Evolutionary conservation across 768 basidiomycete species (phyloP), one percentile per base, ranked within the genome.

Genomic region (Boletus subcaerulescens): DNA sequence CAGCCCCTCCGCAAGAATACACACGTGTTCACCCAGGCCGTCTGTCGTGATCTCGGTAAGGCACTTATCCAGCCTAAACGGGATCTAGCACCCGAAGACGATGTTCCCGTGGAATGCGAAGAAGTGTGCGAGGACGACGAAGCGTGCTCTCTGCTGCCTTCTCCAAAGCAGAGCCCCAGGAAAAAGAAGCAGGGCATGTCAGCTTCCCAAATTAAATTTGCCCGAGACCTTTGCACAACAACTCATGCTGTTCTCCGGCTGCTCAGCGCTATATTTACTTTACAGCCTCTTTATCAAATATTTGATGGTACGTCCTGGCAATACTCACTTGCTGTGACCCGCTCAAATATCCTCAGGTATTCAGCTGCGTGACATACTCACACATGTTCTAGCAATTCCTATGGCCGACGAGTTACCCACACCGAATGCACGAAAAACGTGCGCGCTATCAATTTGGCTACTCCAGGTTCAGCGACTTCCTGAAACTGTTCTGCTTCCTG

Each of bases 341-440:
- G 42, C 57, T 67, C 36, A 50, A 43, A 17, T 43, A 45, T 55
- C 6, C 38, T 18, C 7, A 90, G 89, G 85, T 50, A 69, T 65
- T 24, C 81, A 90, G 56, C 76, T 91, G 5, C 69, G 75, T 18
- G 72, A 74, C 31, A 80, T 93, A 53, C 67, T 93, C 33, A 80
- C 82, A 2, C 77, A 79, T 12, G 75, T 88, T 10, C 73, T 93
- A 10, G 82, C 85, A 8, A 90, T 93, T 56, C 90, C 90, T 3
- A 74, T 91, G 20, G 80, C 87, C 0, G 73, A 79, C 5, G 74
- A 79, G 26, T 70, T 93, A 0, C 91, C 90, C 3, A 91, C 90
- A 6, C 87, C 87, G 6, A 92, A 92, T 65, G 81, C 88, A 12
- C 83, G 91, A n/a, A 93, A 93, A 68, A 93, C 91, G 1, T 91